Evolutionary conservation across 2,329 filamentous ascomycete genomes (phyloP).

Genomic region (Fusarium citri): DNA sequence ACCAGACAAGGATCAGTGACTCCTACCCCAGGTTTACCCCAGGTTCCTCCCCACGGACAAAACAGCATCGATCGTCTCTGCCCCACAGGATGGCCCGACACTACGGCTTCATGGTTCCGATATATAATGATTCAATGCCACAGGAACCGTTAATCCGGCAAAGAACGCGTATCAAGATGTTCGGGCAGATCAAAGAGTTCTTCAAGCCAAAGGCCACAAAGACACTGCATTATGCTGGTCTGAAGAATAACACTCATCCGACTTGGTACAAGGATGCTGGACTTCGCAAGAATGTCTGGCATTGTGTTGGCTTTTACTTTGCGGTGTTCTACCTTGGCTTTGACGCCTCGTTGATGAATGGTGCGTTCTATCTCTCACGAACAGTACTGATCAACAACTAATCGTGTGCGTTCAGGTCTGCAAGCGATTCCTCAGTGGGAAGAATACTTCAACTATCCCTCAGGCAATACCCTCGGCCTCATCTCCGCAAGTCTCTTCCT

Average conservation of each 20-base stretch:
- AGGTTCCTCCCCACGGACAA: slow-evolving; percentile 8
- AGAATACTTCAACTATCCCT: slow-evolving; percentile 31
- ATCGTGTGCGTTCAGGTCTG: fast-evolving
- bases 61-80: background rate
- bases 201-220: slow-evolving; percentile 29
- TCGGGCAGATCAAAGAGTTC: slow-evolving; percentile 10
- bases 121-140: slow-evolving; percentile 21
- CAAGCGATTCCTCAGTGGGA: slow-evolving; percentile 31
- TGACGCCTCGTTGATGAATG: slow-evolving; percentile 20
- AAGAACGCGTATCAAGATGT: no score
- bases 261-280: slow-evolving; percentile 33
- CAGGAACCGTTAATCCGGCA: no score
- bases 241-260: slow-evolving; percentile 31
- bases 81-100: background rate
- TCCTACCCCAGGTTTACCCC: slow-evolving; percentile 33
- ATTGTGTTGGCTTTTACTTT: slow-evolving; percentile 33
- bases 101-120: background rate
- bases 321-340: slow-evolving; percentile 33
- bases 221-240: slow-evolving; percentile 18
- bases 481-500: slow-evolving; percentile 33
- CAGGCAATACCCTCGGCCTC: slow-evolving; percentile 19
- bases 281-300: slow-evolving; percentile 26
- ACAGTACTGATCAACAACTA: background rate
- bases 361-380: background rate
- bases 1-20: background rate